Evolutionary conservation across 2,329 filamentous ascomycete genomes (phyloP), one percentile per base, ranked within the genome.

Genomic region (Pseudogymnoascus sp.): DNA sequence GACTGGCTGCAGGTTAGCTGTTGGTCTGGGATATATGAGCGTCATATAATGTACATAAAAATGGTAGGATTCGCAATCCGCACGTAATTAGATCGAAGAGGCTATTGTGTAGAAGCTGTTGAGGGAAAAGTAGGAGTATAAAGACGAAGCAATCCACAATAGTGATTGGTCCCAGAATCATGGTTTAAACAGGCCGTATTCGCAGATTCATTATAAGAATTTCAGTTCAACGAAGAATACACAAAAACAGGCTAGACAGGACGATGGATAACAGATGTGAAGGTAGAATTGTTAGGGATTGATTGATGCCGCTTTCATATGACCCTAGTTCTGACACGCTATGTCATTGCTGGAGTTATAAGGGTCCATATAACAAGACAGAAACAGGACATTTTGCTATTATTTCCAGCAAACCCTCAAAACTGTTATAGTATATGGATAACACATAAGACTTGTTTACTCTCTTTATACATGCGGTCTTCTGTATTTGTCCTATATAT

Each of bases 61-160:
- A 92, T 10, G 89, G 89, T 45, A 92, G 74, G 13, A 84, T 83
- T 67, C 78, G 78, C 60, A 89, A 61, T 12, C 80, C 81, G 71
- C 85, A 87, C 65, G 74, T 69, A 29, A 83, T 69, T 1, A 87
- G 86, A 58, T 78, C 75, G 62, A 86, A 74, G 13, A 89, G 69
- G 29, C 88, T 87, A 64, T 87, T 85, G 62, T 87, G 82, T 65
- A 86, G 75, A 35, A 93, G 75, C 37, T 94, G 77, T 73, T 92
- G 88, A 2, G 88, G 88, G 3, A 84, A 77, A 12, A 93, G 80
- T 69, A 90, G 87, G 42, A 87, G 60, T 58, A 89, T 80, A 70
- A 92, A 94, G 63, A 86, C 83, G 31, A 87, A 62, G 76, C 88
- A 92, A 76, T 94, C 90, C 29, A 91, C 72, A 73, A 88, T 87